Base-by-base conservation (phyloP, 352 stramenopile species). In the Discostella stelligera region DNA sequence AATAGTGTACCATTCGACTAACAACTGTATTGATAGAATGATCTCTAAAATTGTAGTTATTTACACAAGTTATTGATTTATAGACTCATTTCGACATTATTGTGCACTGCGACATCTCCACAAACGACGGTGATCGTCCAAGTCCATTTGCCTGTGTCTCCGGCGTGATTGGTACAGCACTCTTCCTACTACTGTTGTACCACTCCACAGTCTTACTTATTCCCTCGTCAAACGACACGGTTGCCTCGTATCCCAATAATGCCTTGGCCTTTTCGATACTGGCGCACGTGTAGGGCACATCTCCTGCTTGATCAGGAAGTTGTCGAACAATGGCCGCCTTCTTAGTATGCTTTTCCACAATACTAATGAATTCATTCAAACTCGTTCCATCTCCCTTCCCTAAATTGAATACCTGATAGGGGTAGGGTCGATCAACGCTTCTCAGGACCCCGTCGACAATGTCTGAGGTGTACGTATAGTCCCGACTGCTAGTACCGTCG, bases 401-500 rank as follows among this genome's bases (percentile, higher is more conserved):
- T 0, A 99, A 79, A 82, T 99, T 99, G 80, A 98, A 98, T 18
- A 98, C 91, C 85, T 98, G 87, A 79, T 96, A 98, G 16, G 95
- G 91, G 49, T 94, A 80, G 5, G 90, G 91, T 11, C 81, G 61
- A 73, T 96, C 91, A 49, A 96, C 88, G 1, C 91, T 52, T 39
- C 83, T 67, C 1, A 96, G 62, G 25, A 99, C 91, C 18, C 97
- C 96, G 77, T 98, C 94, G 11, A 98, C 96, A 77, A 99, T 98
- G 81, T 99, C 96, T 55, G 93, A 92, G 61, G 99, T 98, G 85
- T 98, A 99, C 9, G 97, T 99, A 89, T 98, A 99, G 82, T 99
- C 96, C 39, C 96, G 88, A 56, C 85, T 95, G 9, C 94, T 98
- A 5, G 85, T 94, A 32, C 96, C 96, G 79, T 99, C 96, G 41